These are phyloP conservation scores for Talaromyces marneffei DNA, from an alignment of 2,329 filamentous ascomycete species.

Conservation along the genomic window DNA sequence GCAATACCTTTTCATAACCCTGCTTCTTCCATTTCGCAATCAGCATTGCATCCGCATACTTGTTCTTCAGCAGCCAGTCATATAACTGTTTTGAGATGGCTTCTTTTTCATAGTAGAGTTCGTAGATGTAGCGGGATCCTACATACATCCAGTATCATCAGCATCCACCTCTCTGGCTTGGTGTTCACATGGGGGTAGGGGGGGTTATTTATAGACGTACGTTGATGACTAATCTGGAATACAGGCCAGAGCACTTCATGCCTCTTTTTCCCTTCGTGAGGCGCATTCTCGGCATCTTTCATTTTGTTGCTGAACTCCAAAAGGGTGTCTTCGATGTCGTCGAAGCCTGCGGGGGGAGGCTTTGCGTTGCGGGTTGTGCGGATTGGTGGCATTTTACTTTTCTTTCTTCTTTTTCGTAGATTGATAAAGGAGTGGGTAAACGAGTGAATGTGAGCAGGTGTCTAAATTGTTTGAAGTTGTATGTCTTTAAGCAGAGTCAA, in stretches of 20 bases:
- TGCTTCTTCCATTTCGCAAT: constrained; percentile 99
- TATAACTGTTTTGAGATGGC: constrained; percentile 89
- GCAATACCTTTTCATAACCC: constrained; percentile 83
- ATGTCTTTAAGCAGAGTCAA: not conserved
- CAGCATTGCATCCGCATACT: constrained; percentile 87
- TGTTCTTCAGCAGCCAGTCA: constrained; percentile 94
- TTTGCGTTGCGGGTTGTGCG: constrained; percentile 56
- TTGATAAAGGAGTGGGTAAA: not conserved
- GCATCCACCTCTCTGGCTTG: not conserved
- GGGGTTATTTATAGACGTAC: too few relatives aligned
- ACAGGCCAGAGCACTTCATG: constrained; percentile 95
- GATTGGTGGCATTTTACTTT: constrained; percentile 53
- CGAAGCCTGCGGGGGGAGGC: constrained; percentile 61
- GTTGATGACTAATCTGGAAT: constrained; percentile 93
- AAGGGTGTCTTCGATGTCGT: constrained; percentile 63
- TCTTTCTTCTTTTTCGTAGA: not conserved
- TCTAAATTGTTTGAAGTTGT: not conserved
- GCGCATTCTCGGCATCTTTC: constrained; percentile 81
- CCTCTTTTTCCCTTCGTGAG: constrained; percentile 71
- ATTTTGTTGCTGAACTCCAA: constrained; percentile 63
- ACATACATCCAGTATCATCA: constrained; percentile 6
- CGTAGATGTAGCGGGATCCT: constrained; percentile 84
- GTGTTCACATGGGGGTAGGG: not conserved
- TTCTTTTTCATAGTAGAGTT: constrained; percentile 96
- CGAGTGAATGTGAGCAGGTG: not conserved